A percentile compares a stretch with the other conserved stretches of the same genome.
Evolutionary conservation across 805 yeast species (phyloP).

Genomic region (Metschnikowia santaceciliae): DNA sequence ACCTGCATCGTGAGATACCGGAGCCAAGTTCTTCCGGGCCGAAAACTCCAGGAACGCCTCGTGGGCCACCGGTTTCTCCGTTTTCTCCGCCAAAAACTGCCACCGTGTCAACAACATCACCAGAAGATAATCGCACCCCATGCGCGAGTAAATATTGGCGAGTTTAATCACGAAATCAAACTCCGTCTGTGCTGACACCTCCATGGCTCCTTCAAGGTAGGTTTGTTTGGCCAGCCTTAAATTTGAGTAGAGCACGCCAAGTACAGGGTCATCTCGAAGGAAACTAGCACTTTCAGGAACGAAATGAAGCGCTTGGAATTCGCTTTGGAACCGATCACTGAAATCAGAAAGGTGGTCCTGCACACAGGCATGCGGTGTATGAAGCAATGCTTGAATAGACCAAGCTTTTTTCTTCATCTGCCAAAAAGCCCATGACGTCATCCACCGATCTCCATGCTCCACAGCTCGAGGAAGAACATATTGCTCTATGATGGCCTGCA

Average conservation of each 20-base stretch:
- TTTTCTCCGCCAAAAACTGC: conserved; percentile 44
- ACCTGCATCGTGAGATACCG: conserved; percentile 40
- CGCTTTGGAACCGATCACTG: conserved; percentile 18
- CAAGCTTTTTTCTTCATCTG: conserved; percentile 38
- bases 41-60: conserved; percentile 17
- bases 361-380: conserved; percentile 43
- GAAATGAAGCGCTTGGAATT: conserved; percentile 12
- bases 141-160: conserved; percentile 64
- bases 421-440: conserved; percentile 77
- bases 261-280: conserved; percentile 76
- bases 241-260: conserved; percentile 59
- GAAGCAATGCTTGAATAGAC: conserved; percentile 63
- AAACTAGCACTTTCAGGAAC: conserved; percentile 32
- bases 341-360: conserved; percentile 19
- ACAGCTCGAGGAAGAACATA: conserved; percentile 56
- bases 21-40: conserved; percentile 5
- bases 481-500: conserved; percentile 45
- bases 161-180: conserved; percentile 59
- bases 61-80: background rate
- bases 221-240: conserved; percentile 51
- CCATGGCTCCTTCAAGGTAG: conserved; percentile 48
- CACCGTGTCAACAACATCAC: conserved; percentile 61
- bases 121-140: conserved; percentile 88
- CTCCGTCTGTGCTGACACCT: conserved; percentile 47
- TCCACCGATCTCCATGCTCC: conserved; percentile 71